phyloP scores from a whole-genome alignment of 164 flowering plant genomes.

The Nymphaea colorata region DNA sequence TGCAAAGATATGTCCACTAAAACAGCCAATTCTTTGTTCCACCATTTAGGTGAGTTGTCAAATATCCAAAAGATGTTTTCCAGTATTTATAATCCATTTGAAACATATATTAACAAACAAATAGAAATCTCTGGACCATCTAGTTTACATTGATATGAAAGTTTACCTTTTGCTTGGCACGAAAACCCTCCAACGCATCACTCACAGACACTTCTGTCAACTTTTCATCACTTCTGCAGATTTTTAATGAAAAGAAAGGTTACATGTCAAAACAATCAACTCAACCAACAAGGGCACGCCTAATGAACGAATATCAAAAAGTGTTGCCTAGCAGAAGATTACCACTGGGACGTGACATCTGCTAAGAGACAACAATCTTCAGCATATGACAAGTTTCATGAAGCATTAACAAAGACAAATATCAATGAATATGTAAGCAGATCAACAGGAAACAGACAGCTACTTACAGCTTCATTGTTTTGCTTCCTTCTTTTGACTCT shows the following conservation, averaged over 20 bases:
- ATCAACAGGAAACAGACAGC: background rate
- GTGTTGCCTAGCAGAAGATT: background rate
- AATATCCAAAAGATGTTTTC: too few relatives aligned
- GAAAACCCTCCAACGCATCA: conserved; percentile 86
- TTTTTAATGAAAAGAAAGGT: background rate
- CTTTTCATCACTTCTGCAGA: conserved; percentile 49
- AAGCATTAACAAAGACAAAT: background rate
- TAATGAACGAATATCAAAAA: background rate
- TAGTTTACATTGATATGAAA: too few relatives aligned
- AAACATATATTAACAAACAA: too few relatives aligned
- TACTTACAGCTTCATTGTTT: conserved; percentile 43
- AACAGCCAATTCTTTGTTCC: too few relatives aligned
- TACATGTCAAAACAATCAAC: background rate
- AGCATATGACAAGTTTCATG: background rate
- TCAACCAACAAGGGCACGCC: background rate
- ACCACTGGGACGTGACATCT: background rate
- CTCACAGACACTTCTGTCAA: conserved; percentile 87
- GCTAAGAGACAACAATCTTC: background rate
- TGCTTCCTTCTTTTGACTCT: conserved; percentile 35
- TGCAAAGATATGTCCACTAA: too few relatives aligned
- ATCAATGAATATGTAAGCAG: background rate
- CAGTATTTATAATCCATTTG: too few relatives aligned
- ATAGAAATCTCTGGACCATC: too few relatives aligned
- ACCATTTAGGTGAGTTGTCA: too few relatives aligned
- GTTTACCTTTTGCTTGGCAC: conserved; percentile 82